Evolutionary conservation across 371 early-diverging fungal genomes (phyloP).

Genomic region (Amoeboaphelidium occidentale): DNA sequence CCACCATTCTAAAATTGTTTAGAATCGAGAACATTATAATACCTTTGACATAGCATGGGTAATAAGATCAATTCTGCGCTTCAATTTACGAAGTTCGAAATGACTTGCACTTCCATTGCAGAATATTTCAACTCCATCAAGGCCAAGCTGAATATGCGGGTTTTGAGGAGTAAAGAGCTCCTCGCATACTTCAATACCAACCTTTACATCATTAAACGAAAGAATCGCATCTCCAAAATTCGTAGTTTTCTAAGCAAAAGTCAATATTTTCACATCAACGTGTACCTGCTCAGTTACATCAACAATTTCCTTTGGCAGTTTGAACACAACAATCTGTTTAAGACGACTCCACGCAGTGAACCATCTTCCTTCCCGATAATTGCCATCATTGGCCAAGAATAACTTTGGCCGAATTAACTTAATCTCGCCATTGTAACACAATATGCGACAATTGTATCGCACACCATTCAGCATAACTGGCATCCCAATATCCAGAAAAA

Average conservation of each 20-base stretch:
- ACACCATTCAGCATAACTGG: slow-evolving; percentile 70
- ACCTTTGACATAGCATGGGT: slow-evolving; percentile 66
- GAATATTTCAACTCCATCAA: slow-evolving; percentile 90
- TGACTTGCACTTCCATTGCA: slow-evolving; percentile 78
- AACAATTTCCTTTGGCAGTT: slow-evolving; percentile 53
- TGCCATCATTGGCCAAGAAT: slow-evolving; percentile 83
- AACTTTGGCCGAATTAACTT: slow-evolving; percentile 86
- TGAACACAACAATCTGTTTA: slow-evolving; percentile 35
- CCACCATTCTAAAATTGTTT: slow-evolving; percentile 41
- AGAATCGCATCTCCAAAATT: slow-evolving; percentile 42
- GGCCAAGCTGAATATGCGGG: slow-evolving; percentile 68
- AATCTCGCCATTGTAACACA: slow-evolving; percentile 52
- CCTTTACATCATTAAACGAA: slow-evolving; percentile 21
- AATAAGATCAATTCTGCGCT: slow-evolving; percentile 60
- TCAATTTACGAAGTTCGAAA: slow-evolving; percentile 68
- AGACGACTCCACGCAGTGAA: slow-evolving; percentile 64
- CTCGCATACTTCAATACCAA: slow-evolving; percentile 91
- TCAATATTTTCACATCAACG: background rate
- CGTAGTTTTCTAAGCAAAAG: slow-evolving; percentile 20
- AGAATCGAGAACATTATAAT: background rate
- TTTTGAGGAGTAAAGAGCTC: slow-evolving; percentile 79
- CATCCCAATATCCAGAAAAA: slow-evolving; percentile 83
- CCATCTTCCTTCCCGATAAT: slow-evolving; percentile 53
- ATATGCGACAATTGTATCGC: slow-evolving; percentile 82
- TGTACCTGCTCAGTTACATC: slow-evolving; percentile 42